These are phyloP conservation scores for Backusella luteola DNA, from an alignment of 192 early-diverging fungal species.

Conservation along the genomic window DNA sequence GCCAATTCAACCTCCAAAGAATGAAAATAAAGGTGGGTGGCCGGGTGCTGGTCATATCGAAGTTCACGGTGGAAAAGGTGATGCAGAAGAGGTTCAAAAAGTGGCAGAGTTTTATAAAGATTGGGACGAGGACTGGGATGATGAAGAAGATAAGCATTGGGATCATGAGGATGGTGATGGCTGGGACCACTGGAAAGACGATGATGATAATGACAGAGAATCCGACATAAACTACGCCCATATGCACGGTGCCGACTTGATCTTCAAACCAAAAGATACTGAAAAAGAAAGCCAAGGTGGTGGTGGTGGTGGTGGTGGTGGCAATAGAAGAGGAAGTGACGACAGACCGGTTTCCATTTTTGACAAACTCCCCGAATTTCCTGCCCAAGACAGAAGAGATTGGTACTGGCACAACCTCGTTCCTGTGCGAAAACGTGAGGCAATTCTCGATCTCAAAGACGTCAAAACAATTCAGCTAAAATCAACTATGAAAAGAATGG, in stretches of 20 bases:
- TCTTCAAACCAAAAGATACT: neutral
- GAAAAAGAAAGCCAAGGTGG: neutral
- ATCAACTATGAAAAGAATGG: neutral
- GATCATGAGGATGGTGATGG: neutral
- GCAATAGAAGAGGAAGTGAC: neutral
- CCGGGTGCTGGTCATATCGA: neutral
- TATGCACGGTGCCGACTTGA: neutral
- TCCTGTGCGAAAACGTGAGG: neutral
- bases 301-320: neutral
- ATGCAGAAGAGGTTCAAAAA: neutral
- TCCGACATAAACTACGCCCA: neutral
- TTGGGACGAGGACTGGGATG: neutral
- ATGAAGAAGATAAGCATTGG: neutral
- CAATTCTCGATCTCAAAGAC: constrained; percentile 12
- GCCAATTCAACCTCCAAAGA: neutral
- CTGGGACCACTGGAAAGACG: neutral
- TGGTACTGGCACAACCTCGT: constrained; percentile 20
- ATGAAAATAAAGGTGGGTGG: neutral
- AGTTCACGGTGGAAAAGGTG: neutral
- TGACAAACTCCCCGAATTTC: constrained; percentile 14
- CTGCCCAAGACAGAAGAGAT: neutral
- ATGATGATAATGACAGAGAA: neutral
- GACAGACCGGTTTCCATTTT: neutral
- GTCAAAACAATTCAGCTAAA: constrained; percentile 11
- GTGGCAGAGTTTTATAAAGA: neutral